phyloP scores from a whole-genome alignment of 192 early-diverging fungal genomes.

The Coemansia guatemalensis region DNA sequence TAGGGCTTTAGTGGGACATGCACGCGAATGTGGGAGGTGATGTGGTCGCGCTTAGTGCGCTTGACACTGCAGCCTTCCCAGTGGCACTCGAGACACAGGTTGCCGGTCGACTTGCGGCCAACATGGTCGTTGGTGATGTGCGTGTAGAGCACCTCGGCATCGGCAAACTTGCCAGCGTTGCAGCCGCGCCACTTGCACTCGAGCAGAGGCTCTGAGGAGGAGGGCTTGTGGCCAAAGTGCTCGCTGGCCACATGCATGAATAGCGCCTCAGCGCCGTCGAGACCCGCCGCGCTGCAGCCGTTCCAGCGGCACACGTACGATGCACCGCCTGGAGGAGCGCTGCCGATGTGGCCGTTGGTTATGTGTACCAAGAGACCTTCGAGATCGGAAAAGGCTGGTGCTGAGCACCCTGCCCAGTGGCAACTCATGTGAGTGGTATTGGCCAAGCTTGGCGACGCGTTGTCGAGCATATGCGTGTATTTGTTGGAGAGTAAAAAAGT shows the following conservation, averaged over 20 bases:
- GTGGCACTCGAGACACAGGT: constrained; percentile 83
- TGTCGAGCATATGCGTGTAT: neutral
- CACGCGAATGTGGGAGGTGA: constrained; percentile 94
- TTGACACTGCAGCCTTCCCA: constrained; percentile 80
- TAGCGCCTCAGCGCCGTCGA: constrained; percentile 13
- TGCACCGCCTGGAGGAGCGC: neutral
- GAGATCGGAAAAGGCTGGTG: constrained; percentile 62
- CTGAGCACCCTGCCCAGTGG: constrained; percentile 32
- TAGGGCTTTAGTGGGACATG: constrained; percentile 93
- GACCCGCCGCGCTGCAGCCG: constrained; percentile 4
- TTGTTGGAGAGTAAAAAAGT: neutral
- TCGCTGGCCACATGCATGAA: constrained; percentile 19
- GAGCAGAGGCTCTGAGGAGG: constrained; percentile 6
- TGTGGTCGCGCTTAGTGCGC: constrained; percentile 90
- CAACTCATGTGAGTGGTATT: constrained; percentile 28
- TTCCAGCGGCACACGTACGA: constrained; percentile 6
- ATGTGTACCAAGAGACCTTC: constrained; percentile 84
- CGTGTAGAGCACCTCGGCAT: constrained; percentile 80
- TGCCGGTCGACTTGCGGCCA: constrained; percentile 84
- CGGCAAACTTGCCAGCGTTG: constrained; percentile 54
- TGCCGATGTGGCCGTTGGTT: constrained; percentile 73
- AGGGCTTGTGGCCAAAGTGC: constrained; percentile 17
- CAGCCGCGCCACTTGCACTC: constrained; percentile 46
- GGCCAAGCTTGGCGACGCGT: constrained; percentile 3
- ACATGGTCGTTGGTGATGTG: constrained; percentile 90